Percentiles rank a stretch among this genome's conserved stretches.
Conservation (phyloP, 2,329 filamentous ascomycete species). For the Ascochyta lentis region DNA sequence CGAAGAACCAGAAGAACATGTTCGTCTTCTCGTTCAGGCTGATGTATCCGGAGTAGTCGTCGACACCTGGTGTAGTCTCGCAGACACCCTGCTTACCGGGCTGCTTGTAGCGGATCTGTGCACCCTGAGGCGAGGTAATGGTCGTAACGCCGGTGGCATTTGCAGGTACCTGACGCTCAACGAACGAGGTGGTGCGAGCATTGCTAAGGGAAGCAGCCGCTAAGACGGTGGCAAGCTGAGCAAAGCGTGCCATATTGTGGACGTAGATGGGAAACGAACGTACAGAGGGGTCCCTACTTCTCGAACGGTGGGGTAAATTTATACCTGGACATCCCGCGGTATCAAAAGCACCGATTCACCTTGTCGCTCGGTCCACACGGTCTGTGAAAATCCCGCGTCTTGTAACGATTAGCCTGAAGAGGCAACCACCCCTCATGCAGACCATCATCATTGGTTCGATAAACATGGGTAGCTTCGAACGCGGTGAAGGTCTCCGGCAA, state of each 20-base stretch:
- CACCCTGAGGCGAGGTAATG: conserved; percentile 44
- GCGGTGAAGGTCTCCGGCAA: not conserved
- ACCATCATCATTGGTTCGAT: not conserved
- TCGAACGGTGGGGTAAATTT: not conserved
- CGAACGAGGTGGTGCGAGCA: conserved; percentile 34
- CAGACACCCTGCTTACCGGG: conserved; percentile 52
- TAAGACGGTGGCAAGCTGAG: conserved; percentile 30
- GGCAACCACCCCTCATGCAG: conserved; percentile 17
- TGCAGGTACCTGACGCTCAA: conserved; percentile 38
- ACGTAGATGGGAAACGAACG: not conserved
- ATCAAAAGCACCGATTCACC: not conserved
- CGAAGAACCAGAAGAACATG: conserved; percentile 58
- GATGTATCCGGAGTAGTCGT: conserved; percentile 49
- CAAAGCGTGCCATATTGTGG: conserved; percentile 30
- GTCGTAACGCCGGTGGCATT: conserved; percentile 42
- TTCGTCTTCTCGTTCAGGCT: conserved; percentile 45
- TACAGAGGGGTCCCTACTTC: not conserved
- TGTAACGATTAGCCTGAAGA: conserved; percentile 20
- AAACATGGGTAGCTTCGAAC: not conserved
- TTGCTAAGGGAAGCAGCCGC: conserved; percentile 25
- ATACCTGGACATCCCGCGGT: not conserved
- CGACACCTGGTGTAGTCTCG: conserved; percentile 48
- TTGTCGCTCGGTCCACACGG: too few species aligned
- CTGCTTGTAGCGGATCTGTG: conserved; percentile 45
- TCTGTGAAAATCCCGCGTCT: not conserved